A percentile compares a stretch with the other conserved stretches of the same genome.
Evolutionary conservation across 2,329 filamentous ascomycete genomes (phyloP).

Genomic region (Arachnopeziza araneosa): DNA sequence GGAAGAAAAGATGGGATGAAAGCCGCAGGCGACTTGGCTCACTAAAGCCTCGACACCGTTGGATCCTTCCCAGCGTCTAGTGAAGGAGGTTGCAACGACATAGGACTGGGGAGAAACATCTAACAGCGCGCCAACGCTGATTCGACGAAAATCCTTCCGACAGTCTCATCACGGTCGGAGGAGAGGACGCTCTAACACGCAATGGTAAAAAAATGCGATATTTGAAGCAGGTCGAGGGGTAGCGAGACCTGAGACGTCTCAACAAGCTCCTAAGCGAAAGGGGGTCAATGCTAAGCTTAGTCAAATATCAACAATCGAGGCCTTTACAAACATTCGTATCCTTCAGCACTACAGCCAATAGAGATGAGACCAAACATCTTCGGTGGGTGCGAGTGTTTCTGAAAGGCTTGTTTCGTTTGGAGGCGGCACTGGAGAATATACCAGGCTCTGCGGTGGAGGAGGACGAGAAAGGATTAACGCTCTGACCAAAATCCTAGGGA

Average conservation of each 20-base stretch:
- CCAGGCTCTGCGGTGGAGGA: too few relatives aligned
- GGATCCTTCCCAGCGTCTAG: not conserved
- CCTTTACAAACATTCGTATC: not conserved
- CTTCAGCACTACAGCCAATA: not conserved
- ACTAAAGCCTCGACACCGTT: not conserved
- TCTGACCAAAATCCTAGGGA: too few relatives aligned
- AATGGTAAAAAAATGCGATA: not conserved
- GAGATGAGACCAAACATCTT: not conserved
- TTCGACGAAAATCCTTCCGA: not conserved
- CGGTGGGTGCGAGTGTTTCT: not conserved
- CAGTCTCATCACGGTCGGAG: not conserved
- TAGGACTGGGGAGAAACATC: not conserved
- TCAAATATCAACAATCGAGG: not conserved
- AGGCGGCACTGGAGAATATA: not conserved
- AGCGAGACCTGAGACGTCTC: not conserved
- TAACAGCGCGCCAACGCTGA: not conserved
- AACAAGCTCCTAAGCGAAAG: not conserved
- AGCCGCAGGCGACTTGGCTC: not conserved
- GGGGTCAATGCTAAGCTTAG: not conserved
- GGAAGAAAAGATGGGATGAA: slow-evolving; percentile 18
- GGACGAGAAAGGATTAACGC: too few relatives aligned
- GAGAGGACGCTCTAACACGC: not conserved
- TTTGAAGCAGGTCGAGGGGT: not conserved
- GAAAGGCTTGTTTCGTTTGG: not conserved
- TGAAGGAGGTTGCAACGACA: not conserved